These are phyloP conservation scores for Fusarium ramigenum DNA, from an alignment of 2,329 filamentous ascomycete genomes.

Conservation along the genomic window DNA sequence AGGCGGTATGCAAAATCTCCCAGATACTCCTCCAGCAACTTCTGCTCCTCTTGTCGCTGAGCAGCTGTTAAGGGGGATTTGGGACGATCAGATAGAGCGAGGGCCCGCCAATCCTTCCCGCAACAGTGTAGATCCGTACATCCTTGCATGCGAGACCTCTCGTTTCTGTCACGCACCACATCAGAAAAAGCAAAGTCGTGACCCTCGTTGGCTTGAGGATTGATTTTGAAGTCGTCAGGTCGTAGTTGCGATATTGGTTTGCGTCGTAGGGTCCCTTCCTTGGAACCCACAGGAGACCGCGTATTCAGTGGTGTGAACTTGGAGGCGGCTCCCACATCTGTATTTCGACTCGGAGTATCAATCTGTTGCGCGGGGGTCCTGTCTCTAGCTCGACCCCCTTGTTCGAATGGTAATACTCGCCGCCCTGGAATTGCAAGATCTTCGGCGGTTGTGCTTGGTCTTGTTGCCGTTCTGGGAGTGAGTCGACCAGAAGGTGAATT, in stretches of 20 bases:
- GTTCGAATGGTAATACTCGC: slow-evolving; percentile 53
- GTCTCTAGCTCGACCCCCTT: slow-evolving; percentile 20
- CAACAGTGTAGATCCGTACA: slow-evolving; percentile 83
- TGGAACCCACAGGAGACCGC: slow-evolving; percentile 25
- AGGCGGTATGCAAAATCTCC: slow-evolving; percentile 69
- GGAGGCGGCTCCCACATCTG: slow-evolving; percentile 3
- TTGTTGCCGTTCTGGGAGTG: slow-evolving; percentile 36
- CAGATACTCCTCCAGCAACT: slow-evolving; percentile 65
- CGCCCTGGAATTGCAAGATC: slow-evolving; percentile 50
- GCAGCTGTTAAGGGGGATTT: slow-evolving; percentile 48
- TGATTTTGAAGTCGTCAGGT: slow-evolving; percentile 83
- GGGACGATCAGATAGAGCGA: slow-evolving; percentile 65
- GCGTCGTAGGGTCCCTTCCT: slow-evolving; percentile 61
- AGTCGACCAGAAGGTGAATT: slow-evolving; percentile 41
- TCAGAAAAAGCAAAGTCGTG: slow-evolving; percentile 78
- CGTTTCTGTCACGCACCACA: slow-evolving; percentile 75
- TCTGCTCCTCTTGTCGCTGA: slow-evolving; percentile 55
- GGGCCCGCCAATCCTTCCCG: slow-evolving; percentile 73
- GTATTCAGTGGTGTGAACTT: slow-evolving; percentile 18
- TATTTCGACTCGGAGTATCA: slow-evolving; percentile 2
- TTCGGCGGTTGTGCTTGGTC: slow-evolving; percentile 21
- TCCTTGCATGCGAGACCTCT: slow-evolving; percentile 75
- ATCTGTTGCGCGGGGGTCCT: slow-evolving; percentile 19
- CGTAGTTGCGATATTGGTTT: slow-evolving; percentile 66
- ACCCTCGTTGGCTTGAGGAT: slow-evolving; percentile 76